Evolutionary conservation across 2,329 filamentous ascomycete genomes (phyloP).

Genomic region (Fusarium brachygibbosum): DNA sequence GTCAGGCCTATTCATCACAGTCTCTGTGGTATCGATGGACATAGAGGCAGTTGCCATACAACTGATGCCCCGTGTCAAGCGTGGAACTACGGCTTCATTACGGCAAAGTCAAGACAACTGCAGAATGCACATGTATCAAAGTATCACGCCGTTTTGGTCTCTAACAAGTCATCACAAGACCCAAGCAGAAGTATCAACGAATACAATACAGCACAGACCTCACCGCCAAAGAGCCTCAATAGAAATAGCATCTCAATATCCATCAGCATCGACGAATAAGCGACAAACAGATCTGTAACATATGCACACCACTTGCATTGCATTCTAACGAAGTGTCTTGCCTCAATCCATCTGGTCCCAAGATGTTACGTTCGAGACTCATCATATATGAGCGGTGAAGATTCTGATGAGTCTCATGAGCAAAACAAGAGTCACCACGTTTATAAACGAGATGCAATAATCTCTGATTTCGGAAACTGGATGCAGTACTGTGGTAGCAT

Average conservation of each 20-base stretch:
- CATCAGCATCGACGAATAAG: constrained; percentile 15
- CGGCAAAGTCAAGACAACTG: constrained; percentile 1
- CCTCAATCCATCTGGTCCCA: neutral
- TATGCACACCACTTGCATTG: constrained; percentile 19
- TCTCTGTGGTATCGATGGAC: neutral
- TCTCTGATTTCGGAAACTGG: constrained; percentile 33
- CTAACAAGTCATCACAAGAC: neutral
- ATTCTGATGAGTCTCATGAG: constrained; percentile 6
- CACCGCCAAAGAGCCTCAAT: constrained; percentile 36
- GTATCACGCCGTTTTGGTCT: neutral
- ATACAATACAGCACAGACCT: constrained; percentile 5
- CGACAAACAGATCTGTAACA: constrained; percentile 18
- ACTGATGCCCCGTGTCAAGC: constrained; percentile 1
- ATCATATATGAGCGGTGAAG: constrained; percentile 22
- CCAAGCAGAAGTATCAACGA: neutral
- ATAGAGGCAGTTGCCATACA: neutral
- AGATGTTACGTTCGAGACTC: constrained; percentile 19
- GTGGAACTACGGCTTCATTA: constrained; percentile 1
- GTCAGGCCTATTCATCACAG: neutral
- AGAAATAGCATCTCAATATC: neutral
- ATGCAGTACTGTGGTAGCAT: constrained; percentile 24
- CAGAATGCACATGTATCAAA: constrained; percentile 2
- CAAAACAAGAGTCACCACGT: constrained; percentile 26
- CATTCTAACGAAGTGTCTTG: constrained; percentile 20
- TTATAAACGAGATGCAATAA: constrained; percentile 27